Conservation (phyloP, 768 basidiomycete species). For the Leccinellum rugosiceps region DNA sequence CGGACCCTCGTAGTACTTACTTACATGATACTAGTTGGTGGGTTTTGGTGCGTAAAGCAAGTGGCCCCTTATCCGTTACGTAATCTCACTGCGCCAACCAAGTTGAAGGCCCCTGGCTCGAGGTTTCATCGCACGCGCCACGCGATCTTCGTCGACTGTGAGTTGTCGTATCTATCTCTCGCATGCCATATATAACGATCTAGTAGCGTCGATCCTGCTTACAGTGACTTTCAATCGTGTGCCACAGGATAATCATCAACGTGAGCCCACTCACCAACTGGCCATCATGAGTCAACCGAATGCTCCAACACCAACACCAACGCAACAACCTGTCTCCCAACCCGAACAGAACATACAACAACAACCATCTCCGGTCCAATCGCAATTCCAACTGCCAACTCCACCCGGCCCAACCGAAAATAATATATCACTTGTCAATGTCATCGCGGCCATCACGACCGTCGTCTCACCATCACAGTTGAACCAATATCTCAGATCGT, state of each 20-base stretch:
- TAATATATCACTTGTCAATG: conserved; percentile 35
- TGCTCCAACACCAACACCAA: conserved; percentile 9
- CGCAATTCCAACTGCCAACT: conserved; percentile 7
- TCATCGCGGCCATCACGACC: conserved; percentile 46
- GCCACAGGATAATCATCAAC: neutral
- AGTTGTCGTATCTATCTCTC: neutral
- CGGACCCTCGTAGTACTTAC: too few species aligned
- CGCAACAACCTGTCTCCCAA: conserved; percentile 15
- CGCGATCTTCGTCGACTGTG: conserved; percentile 7
- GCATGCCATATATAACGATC: neutral
- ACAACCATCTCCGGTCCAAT: conserved; percentile 10
- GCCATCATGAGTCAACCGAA: conserved; percentile 24
- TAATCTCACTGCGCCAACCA: neutral
- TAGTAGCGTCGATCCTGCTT: neutral
- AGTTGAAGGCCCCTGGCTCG: neutral
- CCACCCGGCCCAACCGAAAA: conserved; percentile 1
- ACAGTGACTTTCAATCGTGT: neutral
- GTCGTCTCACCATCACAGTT: conserved; percentile 36
- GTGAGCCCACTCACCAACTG: neutral
- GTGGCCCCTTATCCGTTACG: neutral
- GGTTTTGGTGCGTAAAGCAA: too few species aligned
- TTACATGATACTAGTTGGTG: too few species aligned
- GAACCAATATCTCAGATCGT: conserved; percentile 43
- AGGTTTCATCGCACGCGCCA: neutral
- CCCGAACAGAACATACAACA: conserved; percentile 15